Percentiles rank a stretch among this genome's conserved stretches.
Conservation (phyloP, 2,329 filamentous ascomycete species). For the Raffaelea deltoideospora region DNA sequence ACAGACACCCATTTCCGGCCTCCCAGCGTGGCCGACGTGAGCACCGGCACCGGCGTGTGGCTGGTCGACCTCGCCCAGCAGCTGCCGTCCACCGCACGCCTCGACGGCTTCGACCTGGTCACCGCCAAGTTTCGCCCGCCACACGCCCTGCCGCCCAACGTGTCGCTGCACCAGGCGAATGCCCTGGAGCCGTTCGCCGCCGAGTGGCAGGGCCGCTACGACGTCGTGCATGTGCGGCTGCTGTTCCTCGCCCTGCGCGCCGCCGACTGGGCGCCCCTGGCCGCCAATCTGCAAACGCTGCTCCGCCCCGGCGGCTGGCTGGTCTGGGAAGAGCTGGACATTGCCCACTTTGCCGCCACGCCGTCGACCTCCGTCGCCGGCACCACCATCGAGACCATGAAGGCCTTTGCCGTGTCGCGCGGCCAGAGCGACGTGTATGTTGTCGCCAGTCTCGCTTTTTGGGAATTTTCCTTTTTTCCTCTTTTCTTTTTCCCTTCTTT, state of each 20-base stretch:
- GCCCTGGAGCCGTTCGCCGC: constrained; percentile 1
- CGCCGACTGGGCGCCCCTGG: constrained; percentile 2
- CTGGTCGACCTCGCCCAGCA: constrained; percentile 4
- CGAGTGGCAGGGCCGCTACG: constrained; percentile 2
- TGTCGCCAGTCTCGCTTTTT: not conserved
- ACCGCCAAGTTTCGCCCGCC: constrained; percentile 5
- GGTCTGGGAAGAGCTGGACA: constrained; percentile 6
- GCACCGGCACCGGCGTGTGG: constrained; percentile 7
- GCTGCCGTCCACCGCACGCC: constrained; percentile 2
- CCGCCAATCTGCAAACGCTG: constrained; percentile 1
- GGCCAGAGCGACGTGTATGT: too few species aligned
- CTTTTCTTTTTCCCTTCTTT: not conserved
- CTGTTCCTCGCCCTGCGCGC: constrained; percentile 1
- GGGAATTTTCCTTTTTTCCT: not conserved
- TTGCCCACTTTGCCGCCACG: not conserved
- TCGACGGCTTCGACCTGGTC: constrained; percentile 6
- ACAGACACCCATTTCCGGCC: not conserved
- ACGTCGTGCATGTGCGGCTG: constrained; percentile 7
- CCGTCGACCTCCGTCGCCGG: not conserved
- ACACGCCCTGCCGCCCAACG: constrained; percentile 2
- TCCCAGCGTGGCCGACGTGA: constrained; percentile 4
- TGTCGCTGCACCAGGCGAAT: constrained; percentile 2
- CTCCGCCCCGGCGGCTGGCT: constrained; percentile 6
- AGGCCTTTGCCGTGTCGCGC: too few species aligned
- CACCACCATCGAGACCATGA: not conserved